Evolutionary conservation across 2,329 filamentous ascomycete genomes (phyloP).

Genomic region (Aspergillus alliaceus): DNA sequence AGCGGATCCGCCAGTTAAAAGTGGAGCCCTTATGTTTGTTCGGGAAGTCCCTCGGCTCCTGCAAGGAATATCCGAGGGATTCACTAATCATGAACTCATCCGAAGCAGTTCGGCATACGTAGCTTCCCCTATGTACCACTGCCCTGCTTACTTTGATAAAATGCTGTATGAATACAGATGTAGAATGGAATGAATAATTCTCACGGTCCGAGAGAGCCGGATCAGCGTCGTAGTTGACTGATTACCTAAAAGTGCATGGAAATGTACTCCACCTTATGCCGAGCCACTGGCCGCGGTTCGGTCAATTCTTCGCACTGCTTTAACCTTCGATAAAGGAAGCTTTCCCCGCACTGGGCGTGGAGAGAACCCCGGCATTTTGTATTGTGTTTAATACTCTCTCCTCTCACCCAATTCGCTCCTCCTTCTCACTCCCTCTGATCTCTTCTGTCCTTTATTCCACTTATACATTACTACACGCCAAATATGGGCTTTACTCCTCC

Average conservation of each 20-base stretch:
- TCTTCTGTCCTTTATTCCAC: neutral
- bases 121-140: neutral
- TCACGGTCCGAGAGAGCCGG: too few species aligned
- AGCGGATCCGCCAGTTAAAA: too few species aligned
- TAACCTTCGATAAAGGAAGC: neutral
- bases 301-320: neutral
- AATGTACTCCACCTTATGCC: neutral
- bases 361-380: neutral
- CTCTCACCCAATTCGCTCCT: neutral
- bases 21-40: neutral
- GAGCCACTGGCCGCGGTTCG: neutral
- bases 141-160: neutral
- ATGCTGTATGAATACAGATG: neutral
- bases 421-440: neutral
- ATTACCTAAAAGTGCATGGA: neutral
- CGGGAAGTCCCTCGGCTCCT: neutral
- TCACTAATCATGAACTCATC: neutral
- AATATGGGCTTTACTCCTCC: conserved; percentile 50
- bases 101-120: neutral
- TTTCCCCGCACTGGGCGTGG: conserved; percentile 12
- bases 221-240: too few species aligned
- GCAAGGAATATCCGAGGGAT: neutral
- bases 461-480: neutral
- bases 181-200: neutral
- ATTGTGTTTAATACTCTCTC: conserved; percentile 1